Evolutionary conservation across 2,329 filamentous ascomycete species (phyloP), one percentile per base, ranked within the genome.

Genomic region (Aspergillus costaricaensis): DNA sequence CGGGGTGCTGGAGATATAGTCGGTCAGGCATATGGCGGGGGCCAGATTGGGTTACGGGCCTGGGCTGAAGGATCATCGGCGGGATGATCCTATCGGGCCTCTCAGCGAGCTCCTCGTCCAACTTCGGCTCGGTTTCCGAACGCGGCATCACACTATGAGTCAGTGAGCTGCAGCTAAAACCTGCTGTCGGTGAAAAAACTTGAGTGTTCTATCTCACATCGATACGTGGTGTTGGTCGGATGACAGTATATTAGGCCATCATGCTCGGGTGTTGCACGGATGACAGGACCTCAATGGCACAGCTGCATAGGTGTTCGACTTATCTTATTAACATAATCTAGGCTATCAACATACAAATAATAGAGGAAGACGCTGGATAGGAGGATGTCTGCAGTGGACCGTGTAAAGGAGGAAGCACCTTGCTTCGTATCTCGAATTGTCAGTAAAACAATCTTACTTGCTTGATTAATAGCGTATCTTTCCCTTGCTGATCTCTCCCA

Each of bases 1-100:
- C 19, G n/a, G 19, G 41, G 17, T 3, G 60, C 67, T n/a, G 54
- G 55, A 0, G 60, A 32, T 44, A 44, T 44, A 44, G 10, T 44
- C 10, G 41, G 17, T 44, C 41, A 43, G 17, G 41, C 41, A 19
- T 19, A 43, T 12, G 19, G 41, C 41, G 41, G 41, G 41, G n/a
- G 19, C 41, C 41, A 23, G 41, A 44, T 44, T 23, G 41, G 41
- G 41, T 44, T 44, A 44, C 19, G 41, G 41, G 19, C 41, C 7
- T 19, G 21, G 41, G 19, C 19, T 21, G 41, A 44, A 23, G 41
- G 41, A 43, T 44, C 41, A 43, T 44, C 41, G 41, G 41, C 4
- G 10, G 41, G 6, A 14, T n/a, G 10, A 19, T 14, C 41, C 41
- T 44, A 44, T 44, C 41, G 41, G 41, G 5, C 4, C 12, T 44